These are phyloP conservation scores for Endocalyx cinctus DNA, from an alignment of 2,329 filamentous ascomycete genomes.

Conservation along the genomic window DNA sequence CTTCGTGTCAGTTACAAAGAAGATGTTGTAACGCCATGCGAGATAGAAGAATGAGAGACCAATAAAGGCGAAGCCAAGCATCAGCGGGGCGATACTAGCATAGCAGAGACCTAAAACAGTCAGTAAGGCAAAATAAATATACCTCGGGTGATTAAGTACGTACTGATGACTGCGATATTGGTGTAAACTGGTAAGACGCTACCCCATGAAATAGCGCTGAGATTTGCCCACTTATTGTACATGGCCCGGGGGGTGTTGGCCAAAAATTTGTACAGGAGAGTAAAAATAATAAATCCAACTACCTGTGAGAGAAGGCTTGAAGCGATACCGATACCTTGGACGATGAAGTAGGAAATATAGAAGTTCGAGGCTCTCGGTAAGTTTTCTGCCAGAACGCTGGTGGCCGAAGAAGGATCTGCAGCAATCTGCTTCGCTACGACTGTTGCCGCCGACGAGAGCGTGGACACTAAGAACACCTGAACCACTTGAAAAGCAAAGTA, in stretches of 20 bases:
- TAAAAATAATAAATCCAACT: constrained; percentile 67
- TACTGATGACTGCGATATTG: constrained; percentile 74
- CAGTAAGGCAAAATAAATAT: constrained; percentile 8
- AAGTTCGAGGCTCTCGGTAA: constrained; percentile 87
- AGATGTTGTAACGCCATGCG: constrained; percentile 84
- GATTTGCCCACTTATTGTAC: constrained; percentile 70
- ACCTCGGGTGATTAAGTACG: too few relatives aligned
- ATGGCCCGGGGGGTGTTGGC: constrained; percentile 76
- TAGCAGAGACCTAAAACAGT: constrained; percentile 67
- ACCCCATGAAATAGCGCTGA: constrained; percentile 77
- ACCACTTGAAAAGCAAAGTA: constrained; percentile 91
- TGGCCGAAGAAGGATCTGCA: constrained; percentile 55
- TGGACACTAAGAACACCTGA: constrained; percentile 87
- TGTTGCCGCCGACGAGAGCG: constrained; percentile 74
- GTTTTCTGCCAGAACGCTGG: constrained; percentile 63
- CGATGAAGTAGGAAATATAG: constrained; percentile 90
- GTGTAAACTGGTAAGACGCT: constrained; percentile 78
- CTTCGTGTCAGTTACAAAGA: constrained; percentile 77
- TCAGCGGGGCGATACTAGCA: constrained; percentile 78
- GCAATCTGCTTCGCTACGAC: constrained; percentile 61
- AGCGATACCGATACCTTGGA: constrained; percentile 81
- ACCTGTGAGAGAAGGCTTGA: constrained; percentile 68
- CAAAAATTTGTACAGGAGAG: constrained; percentile 67
- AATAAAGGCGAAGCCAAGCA: constrained; percentile 75
- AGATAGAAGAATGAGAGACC: constrained; percentile 80